A percentile compares a stretch with the other conserved stretches of the same genome.
phyloP scores from a whole-genome alignment of 2,329 filamentous ascomycete species.

The Diaporthe ampelina region DNA sequence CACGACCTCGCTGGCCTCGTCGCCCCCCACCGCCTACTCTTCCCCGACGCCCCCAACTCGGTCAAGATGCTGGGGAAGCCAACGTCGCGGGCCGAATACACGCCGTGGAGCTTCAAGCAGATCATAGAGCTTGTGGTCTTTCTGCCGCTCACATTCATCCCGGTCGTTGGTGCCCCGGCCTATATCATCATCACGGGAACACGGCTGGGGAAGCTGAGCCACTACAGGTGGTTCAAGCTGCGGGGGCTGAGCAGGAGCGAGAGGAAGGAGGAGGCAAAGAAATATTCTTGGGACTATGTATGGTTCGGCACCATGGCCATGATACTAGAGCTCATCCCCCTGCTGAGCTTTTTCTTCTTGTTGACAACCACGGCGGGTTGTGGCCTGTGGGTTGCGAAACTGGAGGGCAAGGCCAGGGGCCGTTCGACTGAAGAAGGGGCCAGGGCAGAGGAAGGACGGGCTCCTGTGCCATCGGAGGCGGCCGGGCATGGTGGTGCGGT shows the following conservation, averaged over 20 bases:
- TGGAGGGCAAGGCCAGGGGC: constrained; percentile 72
- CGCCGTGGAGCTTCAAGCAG: constrained; percentile 91
- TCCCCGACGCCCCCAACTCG: constrained; percentile 76
- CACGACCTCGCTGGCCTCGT: constrained; percentile 79
- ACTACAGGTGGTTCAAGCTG: constrained; percentile 91
- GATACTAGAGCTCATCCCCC: constrained; percentile 86
- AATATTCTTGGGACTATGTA: constrained; percentile 84
- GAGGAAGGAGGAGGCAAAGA: constrained; percentile 76
- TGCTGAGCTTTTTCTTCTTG: constrained; percentile 94
- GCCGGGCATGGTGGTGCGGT: constrained; percentile 40
- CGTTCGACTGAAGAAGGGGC: constrained; percentile 32
- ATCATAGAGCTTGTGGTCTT: constrained; percentile 86
- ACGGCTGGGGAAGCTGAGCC: constrained; percentile 87
- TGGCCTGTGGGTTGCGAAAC: constrained; percentile 85
- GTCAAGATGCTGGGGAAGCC: constrained; percentile 88
- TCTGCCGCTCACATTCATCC: constrained; percentile 89
- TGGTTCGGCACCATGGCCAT: constrained; percentile 94
- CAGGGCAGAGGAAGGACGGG: constrained; percentile 43
- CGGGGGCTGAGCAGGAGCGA: constrained; percentile 81
- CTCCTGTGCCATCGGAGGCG: constrained; percentile 29
- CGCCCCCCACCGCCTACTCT: constrained; percentile 74
- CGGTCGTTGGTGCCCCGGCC: constrained; percentile 83
- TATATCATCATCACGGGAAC: constrained; percentile 93
- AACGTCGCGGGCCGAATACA: constrained; percentile 81
- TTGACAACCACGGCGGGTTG: constrained; percentile 88